phyloP scores from a whole-genome alignment of 768 basidiomycete genomes.

The Lanmaoa rubissima region DNA sequence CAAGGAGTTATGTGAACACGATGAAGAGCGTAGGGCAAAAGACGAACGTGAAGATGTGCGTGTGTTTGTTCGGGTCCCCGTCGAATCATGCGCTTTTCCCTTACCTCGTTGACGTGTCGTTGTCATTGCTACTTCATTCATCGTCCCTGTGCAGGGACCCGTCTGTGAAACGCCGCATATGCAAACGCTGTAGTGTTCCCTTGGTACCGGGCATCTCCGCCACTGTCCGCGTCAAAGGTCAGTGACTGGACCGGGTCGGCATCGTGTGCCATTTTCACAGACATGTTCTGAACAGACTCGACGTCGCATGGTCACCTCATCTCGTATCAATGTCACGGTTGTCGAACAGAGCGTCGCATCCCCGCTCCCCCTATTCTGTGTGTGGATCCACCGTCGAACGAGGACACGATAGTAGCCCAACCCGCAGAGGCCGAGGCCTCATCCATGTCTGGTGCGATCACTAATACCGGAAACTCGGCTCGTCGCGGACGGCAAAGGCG shows the following conservation, averaged over 20 bases:
- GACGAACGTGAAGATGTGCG: slow-evolving; percentile 75
- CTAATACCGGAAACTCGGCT: not conserved
- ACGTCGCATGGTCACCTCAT: slow-evolving; percentile 52
- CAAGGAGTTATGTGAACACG: slow-evolving; percentile 58
- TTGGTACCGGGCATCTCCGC: slow-evolving; percentile 69
- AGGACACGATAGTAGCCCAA: not conserved
- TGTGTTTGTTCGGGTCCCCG: not conserved
- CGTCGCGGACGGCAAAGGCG: slow-evolving; percentile 1
- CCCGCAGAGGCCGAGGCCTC: not conserved
- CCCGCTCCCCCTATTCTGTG: slow-evolving; percentile 56
- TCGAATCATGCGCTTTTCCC: not conserved
- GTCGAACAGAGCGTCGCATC: slow-evolving; percentile 57
- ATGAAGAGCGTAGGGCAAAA: slow-evolving; percentile 76
- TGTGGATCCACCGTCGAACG: not conserved
- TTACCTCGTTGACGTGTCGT: not conserved
- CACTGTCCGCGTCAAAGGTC: slow-evolving; percentile 64
- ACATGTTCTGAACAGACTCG: slow-evolving; percentile 35
- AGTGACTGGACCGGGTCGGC: slow-evolving; percentile 12
- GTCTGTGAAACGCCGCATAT: slow-evolving; percentile 76
- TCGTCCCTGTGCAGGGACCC: slow-evolving; percentile 61
- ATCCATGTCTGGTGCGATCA: not conserved
- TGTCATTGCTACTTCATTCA: not conserved
- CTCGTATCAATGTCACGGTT: slow-evolving; percentile 57
- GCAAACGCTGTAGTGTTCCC: slow-evolving; percentile 62
- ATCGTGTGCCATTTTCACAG: slow-evolving; percentile 1